phyloP scores from a whole-genome alignment of 2,329 filamentous ascomycete species.

The Periconia digitata region DNA sequence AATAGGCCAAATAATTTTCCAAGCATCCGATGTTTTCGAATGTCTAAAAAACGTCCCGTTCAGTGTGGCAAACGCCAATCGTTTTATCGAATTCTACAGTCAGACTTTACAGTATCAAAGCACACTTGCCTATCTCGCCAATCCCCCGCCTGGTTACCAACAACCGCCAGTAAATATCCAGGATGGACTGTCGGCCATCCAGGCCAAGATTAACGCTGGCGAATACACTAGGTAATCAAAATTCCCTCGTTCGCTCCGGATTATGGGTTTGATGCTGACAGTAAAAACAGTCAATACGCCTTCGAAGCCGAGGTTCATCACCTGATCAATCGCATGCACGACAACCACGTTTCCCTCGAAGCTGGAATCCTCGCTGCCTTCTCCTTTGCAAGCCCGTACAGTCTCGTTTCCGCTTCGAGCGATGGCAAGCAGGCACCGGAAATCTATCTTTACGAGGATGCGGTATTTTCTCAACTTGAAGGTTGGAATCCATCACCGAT shows the following conservation, averaged over 20 bases:
- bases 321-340: slow-evolving; percentile 31
- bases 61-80: slow-evolving; percentile 45
- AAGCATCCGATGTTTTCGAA: slow-evolving; percentile 23
- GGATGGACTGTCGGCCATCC: slow-evolving; percentile 27
- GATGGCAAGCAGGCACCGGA: slow-evolving; percentile 28
- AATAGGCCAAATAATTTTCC: background rate
- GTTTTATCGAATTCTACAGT: slow-evolving; percentile 50
- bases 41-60: slow-evolving; percentile 52
- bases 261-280: no score
- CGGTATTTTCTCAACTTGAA: slow-evolving; percentile 21
- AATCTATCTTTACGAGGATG: slow-evolving; percentile 34
- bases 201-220: slow-evolving; percentile 20
- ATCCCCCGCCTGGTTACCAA: slow-evolving; percentile 45
- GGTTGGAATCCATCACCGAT: slow-evolving; percentile 24
- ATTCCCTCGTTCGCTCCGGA: no score
- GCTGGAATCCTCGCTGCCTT: slow-evolving; percentile 31
- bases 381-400: slow-evolving; percentile 24
- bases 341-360: slow-evolving; percentile 32
- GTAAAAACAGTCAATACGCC: slow-evolving; percentile 35
- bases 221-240: slow-evolving; percentile 19
- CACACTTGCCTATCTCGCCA: slow-evolving; percentile 45
- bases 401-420: slow-evolving; percentile 23
- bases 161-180: slow-evolving; percentile 42
- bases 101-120: slow-evolving; percentile 50
- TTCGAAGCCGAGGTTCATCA: slow-evolving; percentile 42